Conservation (phyloP, 1,139 yeast species). For the Kodamaea ohmeri region DNA sequence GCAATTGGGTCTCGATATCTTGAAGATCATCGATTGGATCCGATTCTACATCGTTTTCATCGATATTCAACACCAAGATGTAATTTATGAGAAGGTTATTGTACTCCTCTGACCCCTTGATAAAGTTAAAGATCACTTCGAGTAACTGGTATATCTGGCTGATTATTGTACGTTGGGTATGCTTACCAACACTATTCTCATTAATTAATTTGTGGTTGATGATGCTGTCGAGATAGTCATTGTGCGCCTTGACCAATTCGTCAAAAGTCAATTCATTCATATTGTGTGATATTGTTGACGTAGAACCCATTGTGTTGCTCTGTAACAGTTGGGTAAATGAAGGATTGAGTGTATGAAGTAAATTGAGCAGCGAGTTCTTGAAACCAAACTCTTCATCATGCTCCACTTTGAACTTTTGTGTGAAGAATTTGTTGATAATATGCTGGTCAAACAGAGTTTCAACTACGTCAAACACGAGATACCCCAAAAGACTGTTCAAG, state of each 20-base stretch:
- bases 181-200: slow-evolving; percentile 34
- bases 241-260: slow-evolving; percentile 44
- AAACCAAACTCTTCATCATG: slow-evolving; percentile 10
- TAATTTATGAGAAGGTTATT: slow-evolving; percentile 31
- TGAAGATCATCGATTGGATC: slow-evolving; percentile 21
- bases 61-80: slow-evolving; percentile 22
- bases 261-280: slow-evolving; percentile 40
- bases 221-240: slow-evolving; percentile 35
- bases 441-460: slow-evolving; percentile 40
- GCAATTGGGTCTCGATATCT: slow-evolving; percentile 27
- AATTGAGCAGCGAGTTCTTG: slow-evolving; percentile 15
- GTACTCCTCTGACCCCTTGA: slow-evolving; percentile 46
- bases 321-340: slow-evolving; percentile 12
- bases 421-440: slow-evolving; percentile 24
- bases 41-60: slow-evolving; percentile 17
- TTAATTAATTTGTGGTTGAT: slow-evolving; percentile 41
- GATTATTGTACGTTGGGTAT: slow-evolving; percentile 40
- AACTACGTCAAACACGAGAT: slow-evolving; percentile 48
- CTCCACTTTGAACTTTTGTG: slow-evolving; percentile 13
- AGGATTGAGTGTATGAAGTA: slow-evolving; percentile 16
- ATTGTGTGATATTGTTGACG: slow-evolving; percentile 13
- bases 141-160: slow-evolving; percentile 46
- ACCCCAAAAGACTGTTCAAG: slow-evolving; percentile 40
- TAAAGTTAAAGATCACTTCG: slow-evolving; percentile 41
- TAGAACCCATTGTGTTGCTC: slow-evolving; percentile 8